Evolutionary conservation across 345 rosid species (phyloP), one percentile per base, ranked within the genome.

Genomic region (Punica granatum): DNA sequence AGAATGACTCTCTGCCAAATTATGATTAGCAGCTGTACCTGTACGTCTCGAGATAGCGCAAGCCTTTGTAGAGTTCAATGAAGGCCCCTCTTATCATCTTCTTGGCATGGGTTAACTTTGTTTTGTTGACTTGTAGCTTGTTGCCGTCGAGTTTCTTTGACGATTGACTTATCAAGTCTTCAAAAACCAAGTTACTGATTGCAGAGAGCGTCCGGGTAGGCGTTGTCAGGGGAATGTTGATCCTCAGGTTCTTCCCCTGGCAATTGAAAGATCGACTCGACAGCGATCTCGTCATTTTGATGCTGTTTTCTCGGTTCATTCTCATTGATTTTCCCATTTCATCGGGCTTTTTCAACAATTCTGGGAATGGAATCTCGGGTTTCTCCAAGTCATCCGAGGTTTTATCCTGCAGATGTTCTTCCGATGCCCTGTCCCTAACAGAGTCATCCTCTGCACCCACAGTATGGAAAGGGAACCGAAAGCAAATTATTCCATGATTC

Each of bases 81-180:
- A 88, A 72, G 65, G 96, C 99, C 64, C 93, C 90, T 77, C 77
- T 84, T 11, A 92, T 90, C 90, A 95, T 95, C 78, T 95, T 95
- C 83, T 95, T 90, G 0, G 98, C 98, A 68, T 82, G 89, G 37
- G 79, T 84, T 76, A 95, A 59, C 83, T 86, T 87, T n/a, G 85
- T 79, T 76, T 90, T 95, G 86, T 85, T 92, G 79, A 95, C 82
- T 28, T 74, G 78, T 26, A 85, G 78, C 77, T 76, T 85, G 54
- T 72, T 77, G 58, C 88, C 92, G 67, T 84, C 90, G 44, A 77
- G 74, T 77, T 86, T 94, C 77, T 75, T 90, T 0, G 90, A 87
- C 42, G 91, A 80, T 65, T 82, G 96, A 58, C 78, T 91, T 14
- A 82, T 81, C 67, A 84, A 70, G 79, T 92, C 98, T 64, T 80